Percentiles rank a stretch among this genome's conserved stretches.
Conservation (phyloP, 441 rosid species). For the Geranium incanum region DNA sequence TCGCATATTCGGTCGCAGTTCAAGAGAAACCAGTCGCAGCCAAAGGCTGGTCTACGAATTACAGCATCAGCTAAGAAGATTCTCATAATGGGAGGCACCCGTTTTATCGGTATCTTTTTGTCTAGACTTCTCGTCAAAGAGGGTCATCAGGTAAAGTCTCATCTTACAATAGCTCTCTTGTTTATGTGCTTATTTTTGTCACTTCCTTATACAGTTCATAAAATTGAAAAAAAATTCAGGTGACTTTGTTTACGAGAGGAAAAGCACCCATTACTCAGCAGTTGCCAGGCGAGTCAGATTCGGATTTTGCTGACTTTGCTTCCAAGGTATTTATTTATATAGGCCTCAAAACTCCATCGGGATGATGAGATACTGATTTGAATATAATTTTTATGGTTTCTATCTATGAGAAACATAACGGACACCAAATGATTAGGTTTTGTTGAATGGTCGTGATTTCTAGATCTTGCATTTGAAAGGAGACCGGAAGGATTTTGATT, state of each 20-base stretch:
- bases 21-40: constrained; percentile 53
- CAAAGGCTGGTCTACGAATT: constrained; percentile 55
- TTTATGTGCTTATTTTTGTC: constrained; percentile 9
- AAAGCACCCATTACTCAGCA: constrained; percentile 79
- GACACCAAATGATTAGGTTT: not conserved
- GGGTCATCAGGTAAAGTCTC: constrained; percentile 61
- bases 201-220: not conserved
- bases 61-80: constrained; percentile 72
- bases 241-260: constrained; percentile 88
- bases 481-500: constrained; percentile 79
- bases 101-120: constrained; percentile 75
- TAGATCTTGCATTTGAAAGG: constrained; percentile 90
- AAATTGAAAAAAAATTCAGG: constrained; percentile 31
- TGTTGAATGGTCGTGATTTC: constrained; percentile 18
- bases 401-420: not conserved
- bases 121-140: constrained; percentile 82
- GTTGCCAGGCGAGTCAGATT: constrained; percentile 81
- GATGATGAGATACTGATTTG: not conserved
- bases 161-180: not conserved
- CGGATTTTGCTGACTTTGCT: constrained; percentile 70
- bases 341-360: not conserved
- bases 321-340: constrained; percentile 58
- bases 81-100: constrained; percentile 85
- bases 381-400: not conserved
- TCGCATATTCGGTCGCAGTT: constrained; percentile 41